Evolutionary conservation across 345 rosid species (phyloP), one percentile per base, ranked within the genome.

Genomic region (Lepidium didymum): DNA sequence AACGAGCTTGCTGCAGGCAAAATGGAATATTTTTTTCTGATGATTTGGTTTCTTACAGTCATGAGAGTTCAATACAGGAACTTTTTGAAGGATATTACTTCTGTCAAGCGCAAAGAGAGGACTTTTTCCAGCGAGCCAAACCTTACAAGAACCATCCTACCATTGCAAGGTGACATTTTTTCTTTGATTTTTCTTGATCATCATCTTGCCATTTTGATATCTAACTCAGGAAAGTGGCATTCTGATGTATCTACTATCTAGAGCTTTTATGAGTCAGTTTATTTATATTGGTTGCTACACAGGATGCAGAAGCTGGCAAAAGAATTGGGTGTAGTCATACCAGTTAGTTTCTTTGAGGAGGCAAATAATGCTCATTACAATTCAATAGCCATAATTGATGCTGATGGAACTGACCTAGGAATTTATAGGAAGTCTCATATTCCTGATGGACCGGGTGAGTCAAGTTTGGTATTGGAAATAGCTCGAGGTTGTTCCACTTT

Each of bases 21-120:
- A 55, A 34, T 33, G 42, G 10, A 33, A 3, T 25, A 25, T 27
- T 2, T 27, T 4, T 27, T 27, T 27, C 6, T 27, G 31, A 27
- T 40, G 15, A 12, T 40, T 13, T 40, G 44, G 10, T 21, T 29
- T 52, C 25, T 52, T 63, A 38, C 68, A 34, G 47, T 15, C 43
- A 29, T 59, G 33, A n/a, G 27, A 55, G 51, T 42, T 16, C 62
- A 36, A 8, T 61, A 29, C 79, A 93, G 96, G 99, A 94, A 76
- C 87, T 94, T 27, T 94, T 94, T 75, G 99, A 94, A 69, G 95
- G 97, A 41, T 83, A 85, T 83, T 94, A 94, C 85, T 94, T 94
- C 71, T 94, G 96, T 77, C 97, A 94, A 85, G 97, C 97, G 13
- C 99, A 94, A 74, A 84, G 91, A 77, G 95, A 94, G 70, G 96